Percentiles rank a stretch among this genome's conserved stretches.
Conservation (phyloP, 1,284 basidiomycete species). For the Ganoderma resinaceum region DNA sequence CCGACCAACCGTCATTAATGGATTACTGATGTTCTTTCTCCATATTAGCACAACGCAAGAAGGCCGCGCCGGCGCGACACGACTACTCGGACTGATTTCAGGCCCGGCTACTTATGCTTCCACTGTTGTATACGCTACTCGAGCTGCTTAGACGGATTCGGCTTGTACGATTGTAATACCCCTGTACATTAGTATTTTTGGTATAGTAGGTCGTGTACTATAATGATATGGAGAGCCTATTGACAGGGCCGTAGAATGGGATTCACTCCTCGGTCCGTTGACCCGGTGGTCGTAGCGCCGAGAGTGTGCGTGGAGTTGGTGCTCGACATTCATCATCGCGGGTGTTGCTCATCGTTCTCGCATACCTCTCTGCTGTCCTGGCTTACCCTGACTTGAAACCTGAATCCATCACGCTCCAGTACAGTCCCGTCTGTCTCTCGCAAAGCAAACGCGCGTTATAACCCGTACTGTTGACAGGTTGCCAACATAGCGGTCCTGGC, state of each 20-base stretch:
- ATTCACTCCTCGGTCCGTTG: not conserved
- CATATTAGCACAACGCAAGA: not conserved
- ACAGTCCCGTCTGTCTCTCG: not conserved
- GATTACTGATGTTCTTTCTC: not conserved
- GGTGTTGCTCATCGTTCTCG: not conserved
- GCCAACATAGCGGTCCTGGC: constrained; percentile 13
- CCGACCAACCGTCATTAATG: not conserved
- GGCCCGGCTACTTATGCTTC: not conserved
- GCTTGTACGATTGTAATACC: not conserved
- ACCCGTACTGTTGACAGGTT: not conserved
- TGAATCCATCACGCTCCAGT: not conserved
- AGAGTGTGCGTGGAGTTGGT: not conserved
- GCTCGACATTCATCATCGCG: not conserved
- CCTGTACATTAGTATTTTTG: not conserved
- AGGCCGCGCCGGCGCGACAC: not conserved
- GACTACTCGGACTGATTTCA: constrained; percentile 2
- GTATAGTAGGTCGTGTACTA: not conserved
- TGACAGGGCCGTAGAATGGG: no score
- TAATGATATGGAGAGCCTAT: not conserved
- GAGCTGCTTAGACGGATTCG: not conserved
- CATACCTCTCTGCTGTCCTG: not conserved
- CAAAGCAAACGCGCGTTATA: not conserved
- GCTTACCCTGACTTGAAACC: not conserved
- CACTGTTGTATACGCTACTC: not conserved
- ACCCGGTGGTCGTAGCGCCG: no score